phyloP scores from a whole-genome alignment of 2,329 filamentous ascomycete genomes.

The Aureobasidium lini region DNA sequence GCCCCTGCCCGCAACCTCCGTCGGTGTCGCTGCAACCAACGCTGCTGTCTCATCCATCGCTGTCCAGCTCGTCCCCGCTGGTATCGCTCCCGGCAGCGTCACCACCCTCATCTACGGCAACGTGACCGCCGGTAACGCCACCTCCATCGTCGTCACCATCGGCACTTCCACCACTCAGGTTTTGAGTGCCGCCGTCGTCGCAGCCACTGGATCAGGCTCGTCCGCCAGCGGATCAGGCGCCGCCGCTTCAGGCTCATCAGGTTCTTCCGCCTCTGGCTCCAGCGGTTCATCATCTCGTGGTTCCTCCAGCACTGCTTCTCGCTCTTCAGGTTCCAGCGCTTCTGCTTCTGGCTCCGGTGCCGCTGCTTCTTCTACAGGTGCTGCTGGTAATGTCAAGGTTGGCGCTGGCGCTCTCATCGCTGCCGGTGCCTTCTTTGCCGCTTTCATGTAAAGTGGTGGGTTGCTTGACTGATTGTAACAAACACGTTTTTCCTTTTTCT shows the following conservation, averaged over 20 bases:
- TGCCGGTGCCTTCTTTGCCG: slow-evolving; percentile 31
- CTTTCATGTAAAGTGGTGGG: slow-evolving; percentile 25
- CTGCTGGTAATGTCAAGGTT: slow-evolving; percentile 23
- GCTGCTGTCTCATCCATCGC: slow-evolving; percentile 30
- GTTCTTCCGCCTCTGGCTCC: slow-evolving; percentile 2
- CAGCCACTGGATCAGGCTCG: slow-evolving; percentile 13
- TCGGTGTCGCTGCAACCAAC: slow-evolving; percentile 34
- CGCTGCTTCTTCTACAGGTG: slow-evolving; percentile 18
- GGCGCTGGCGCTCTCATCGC: slow-evolving; percentile 29
- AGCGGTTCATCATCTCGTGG: background rate
- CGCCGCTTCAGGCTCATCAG: background rate
- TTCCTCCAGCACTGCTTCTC: slow-evolving; percentile 1
- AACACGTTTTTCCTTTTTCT: background rate
- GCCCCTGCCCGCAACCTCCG: slow-evolving; percentile 26
- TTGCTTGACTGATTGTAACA: background rate
- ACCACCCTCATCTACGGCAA: slow-evolving; percentile 21
- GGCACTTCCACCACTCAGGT: slow-evolving; percentile 24
- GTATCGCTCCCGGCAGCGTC: slow-evolving; percentile 27
- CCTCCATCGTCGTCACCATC: slow-evolving; percentile 26
- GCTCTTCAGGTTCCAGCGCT: slow-evolving; percentile 9
- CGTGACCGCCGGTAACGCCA: slow-evolving; percentile 24
- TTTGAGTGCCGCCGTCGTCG: slow-evolving; percentile 6
- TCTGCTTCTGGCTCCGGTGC: slow-evolving; percentile 20
- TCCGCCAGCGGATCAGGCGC: slow-evolving; percentile 15
- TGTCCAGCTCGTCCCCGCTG: slow-evolving; percentile 36